phyloP scores from a whole-genome alignment of 192 early-diverging fungal genomes.

The Coemansia sp. region DNA sequence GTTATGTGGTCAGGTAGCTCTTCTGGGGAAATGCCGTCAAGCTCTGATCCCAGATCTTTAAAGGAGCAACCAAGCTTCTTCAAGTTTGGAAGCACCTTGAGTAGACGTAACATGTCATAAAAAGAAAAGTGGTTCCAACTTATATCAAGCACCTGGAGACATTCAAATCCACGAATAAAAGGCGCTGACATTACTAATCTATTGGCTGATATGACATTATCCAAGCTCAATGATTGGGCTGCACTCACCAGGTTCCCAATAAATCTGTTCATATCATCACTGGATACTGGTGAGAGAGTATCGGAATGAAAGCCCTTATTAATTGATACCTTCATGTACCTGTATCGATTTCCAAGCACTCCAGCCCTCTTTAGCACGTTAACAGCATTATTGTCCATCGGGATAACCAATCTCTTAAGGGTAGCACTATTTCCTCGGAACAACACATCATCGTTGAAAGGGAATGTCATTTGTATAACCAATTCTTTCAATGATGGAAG shows the following conservation, averaged over 20 bases:
- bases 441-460: neutral
- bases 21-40: neutral
- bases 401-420: neutral
- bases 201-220: neutral
- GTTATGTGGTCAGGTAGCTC: neutral
- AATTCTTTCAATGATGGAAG: neutral
- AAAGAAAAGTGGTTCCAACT: neutral
- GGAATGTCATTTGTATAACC: neutral
- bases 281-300: conserved; percentile 79
- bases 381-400: neutral
- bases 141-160: neutral
- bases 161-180: neutral
- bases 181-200: neutral
- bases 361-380: conserved; percentile 36
- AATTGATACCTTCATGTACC: conserved; percentile 75
- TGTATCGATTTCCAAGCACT: conserved; percentile 75
- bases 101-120: neutral
- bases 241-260: conserved; percentile 61
- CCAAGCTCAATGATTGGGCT: neutral
- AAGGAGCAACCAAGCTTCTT: neutral
- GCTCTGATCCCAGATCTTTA: neutral
- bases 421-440: neutral
- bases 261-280: conserved; percentile 60
- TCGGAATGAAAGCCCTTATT: conserved; percentile 91
- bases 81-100: neutral